A percentile compares a stretch with the other conserved stretches of the same genome.
Conservation (phyloP, 208 protist genomes). For the Endotrypanum monterogeii region DNA sequence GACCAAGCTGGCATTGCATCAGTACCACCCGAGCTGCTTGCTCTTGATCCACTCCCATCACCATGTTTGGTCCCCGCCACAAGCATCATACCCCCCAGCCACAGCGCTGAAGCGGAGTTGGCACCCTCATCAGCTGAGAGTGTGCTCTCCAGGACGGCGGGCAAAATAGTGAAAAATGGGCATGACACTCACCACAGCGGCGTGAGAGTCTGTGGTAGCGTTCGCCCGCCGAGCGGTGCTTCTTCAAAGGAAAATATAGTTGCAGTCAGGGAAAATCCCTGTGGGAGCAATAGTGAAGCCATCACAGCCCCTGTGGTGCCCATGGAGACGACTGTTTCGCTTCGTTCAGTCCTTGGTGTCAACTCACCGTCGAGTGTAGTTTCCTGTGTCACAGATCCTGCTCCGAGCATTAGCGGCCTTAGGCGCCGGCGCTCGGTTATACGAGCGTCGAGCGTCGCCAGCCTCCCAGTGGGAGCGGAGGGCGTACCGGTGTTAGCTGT, state of each 20-base stretch:
- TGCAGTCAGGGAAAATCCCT: not conserved
- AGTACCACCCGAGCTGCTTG: not conserved
- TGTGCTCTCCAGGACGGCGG: not conserved
- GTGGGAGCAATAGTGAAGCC: not conserved
- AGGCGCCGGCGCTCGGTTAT: not conserved
- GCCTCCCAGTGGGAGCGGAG: not conserved
- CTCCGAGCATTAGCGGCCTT: not conserved
- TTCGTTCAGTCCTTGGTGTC: too few relatives aligned
- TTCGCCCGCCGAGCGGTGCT: not conserved
- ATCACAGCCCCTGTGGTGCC: not conserved
- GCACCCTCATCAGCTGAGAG: not conserved
- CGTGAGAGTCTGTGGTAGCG: not conserved
- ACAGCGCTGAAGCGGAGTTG: not conserved
- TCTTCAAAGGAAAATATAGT: not conserved
- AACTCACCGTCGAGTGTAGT: not conserved
- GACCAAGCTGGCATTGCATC: constrained; percentile 8
- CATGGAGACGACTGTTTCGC: not conserved
- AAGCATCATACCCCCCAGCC: not conserved
- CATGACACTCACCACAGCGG: not conserved
- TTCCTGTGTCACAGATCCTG: not conserved
- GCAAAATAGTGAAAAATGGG: not conserved
- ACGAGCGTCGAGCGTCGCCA: not conserved
- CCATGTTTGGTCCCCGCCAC: not conserved
- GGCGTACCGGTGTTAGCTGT: not conserved
- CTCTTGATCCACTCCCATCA: not conserved